Base-by-base conservation (phyloP, 805 yeast species). In the Zygosaccharomyces lentus region DNA sequence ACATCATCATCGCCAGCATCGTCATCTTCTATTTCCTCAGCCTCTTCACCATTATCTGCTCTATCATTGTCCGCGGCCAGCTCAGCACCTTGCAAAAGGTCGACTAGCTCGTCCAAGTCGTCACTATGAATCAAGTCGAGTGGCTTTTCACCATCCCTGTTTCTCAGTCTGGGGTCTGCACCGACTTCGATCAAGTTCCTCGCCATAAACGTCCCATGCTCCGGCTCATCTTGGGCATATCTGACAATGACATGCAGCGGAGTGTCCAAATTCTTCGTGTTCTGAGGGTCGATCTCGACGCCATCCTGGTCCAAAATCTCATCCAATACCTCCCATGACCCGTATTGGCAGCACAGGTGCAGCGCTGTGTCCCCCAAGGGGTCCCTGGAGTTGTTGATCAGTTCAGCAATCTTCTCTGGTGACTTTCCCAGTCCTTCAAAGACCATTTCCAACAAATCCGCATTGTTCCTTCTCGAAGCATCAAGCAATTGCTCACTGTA, bases 161-260 rank as follows among this genome's bases (percentile, higher is more conserved):
- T 85, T 52, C 64, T 73, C 13, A 77, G 61, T 41, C 76, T 72
- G 2, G 95, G 87, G 66, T 90, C 93, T 1, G 93, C 82, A 2
- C 99, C 98, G 24, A 95, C 96, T 58, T 90, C 96, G 34, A 93
- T 70, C 51, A 93, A 75, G 62, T 83, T 84, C 58, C 87, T 95
- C 9, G 82, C 79, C 27, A 89, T 72, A 54, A 82, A 87, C 19
- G 74, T 69, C 0, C 96, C 96, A 64, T 84, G 89, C 49, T 87
- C 96, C 0, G 93, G 87, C 59, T 91, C 96, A 21, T 80, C 81
- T 37, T 72, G 71, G 10, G 90, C 74, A 64, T 85, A 91, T 50
- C 76, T 77, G 9, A 83, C 96, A 4, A 96, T 95, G 50, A 77
- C 69, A 66, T 91, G 98, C 52, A 93, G 74, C 10, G 99, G 97